These are phyloP conservation scores for Exophiala mesophila DNA, from an alignment of 2,329 filamentous ascomycete genomes.

Conservation along the genomic window DNA sequence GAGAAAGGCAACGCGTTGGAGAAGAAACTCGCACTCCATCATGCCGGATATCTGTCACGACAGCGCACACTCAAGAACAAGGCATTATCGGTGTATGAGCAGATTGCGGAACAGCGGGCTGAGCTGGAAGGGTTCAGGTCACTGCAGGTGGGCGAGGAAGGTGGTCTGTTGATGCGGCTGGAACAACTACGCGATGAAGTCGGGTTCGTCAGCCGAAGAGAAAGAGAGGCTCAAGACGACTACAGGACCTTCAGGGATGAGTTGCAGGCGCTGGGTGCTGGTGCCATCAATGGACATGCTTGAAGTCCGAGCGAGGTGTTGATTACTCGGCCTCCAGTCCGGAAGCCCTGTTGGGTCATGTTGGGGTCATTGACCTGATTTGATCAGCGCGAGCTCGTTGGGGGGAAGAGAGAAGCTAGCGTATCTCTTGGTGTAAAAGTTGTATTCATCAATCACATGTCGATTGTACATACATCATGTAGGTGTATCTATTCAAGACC, in stretches of 20 bases:
- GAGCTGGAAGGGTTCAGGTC: conserved; percentile 71
- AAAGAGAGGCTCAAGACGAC: conserved; percentile 84
- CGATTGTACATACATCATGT: no score
- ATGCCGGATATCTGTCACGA: conserved; percentile 86
- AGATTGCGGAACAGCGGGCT: conserved; percentile 66
- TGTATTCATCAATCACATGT: no score
- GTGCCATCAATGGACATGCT: conserved; percentile 11
- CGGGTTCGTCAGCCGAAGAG: conserved; percentile 69
- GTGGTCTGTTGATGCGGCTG: conserved; percentile 66
- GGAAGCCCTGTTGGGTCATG: no score
- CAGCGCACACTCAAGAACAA: conserved; percentile 76
- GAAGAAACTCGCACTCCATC: conserved; percentile 82
- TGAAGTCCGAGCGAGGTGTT: not conserved
- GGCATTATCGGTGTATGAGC: conserved; percentile 67
- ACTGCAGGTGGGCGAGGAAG: conserved; percentile 73
- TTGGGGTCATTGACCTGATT: no score
- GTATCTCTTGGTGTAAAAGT: no score
- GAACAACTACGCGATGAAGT: conserved; percentile 78
- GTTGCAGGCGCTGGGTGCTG: conserved; percentile 37
- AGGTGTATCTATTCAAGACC: no score
- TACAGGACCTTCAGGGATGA: conserved; percentile 76
- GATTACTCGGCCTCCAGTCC: no score
- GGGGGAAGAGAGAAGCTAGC: no score
- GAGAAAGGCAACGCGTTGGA: conserved; percentile 81
- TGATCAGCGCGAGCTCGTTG: no score